Conservation (phyloP, 495 filamentous ascomycete genomes). For the Tuber calosporum region DNA sequence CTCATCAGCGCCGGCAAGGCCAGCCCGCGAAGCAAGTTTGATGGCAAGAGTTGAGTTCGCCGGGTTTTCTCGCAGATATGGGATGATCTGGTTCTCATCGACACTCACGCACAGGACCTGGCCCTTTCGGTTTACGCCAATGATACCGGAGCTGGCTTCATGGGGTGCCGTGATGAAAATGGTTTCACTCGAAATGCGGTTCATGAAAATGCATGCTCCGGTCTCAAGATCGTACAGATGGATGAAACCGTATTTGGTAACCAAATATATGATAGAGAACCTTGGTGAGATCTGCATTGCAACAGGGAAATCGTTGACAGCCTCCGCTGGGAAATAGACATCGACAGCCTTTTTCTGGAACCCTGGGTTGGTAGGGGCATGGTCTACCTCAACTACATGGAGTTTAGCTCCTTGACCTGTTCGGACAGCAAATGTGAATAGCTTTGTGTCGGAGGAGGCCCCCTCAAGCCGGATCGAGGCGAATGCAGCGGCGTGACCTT, state of each 20-base stretch:
- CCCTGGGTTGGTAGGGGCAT: conserved; percentile 72
- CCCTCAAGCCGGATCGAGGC: conserved; percentile 82
- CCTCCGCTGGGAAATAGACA: conserved; percentile 94
- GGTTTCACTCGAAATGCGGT: conserved; percentile 97
- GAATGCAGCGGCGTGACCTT: conserved; percentile 94
- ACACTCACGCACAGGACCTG: conserved; percentile 90
- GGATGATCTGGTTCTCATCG: conserved; percentile 82
- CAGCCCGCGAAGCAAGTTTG: conserved; percentile 89
- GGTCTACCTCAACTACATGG: conserved; percentile 96
- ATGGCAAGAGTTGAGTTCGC: conserved; percentile 84
- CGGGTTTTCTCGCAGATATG: conserved; percentile 90
- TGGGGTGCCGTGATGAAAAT: conserved; percentile 92
- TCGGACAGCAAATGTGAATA: conserved; percentile 94
- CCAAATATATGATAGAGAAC: conserved; percentile 92
- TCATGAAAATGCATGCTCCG: conserved; percentile 98
- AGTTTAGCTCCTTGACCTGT: conserved; percentile 84
- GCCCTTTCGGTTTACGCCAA: conserved; percentile 95
- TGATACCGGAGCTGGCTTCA: conserved; percentile 72
- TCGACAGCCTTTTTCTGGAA: conserved; percentile 95
- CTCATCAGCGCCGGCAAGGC: conserved; percentile 88
- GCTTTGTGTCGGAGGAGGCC: conserved; percentile 79
- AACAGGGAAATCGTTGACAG: conserved; percentile 93
- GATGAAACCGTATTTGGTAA: conserved; percentile 99
- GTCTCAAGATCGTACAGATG: conserved; percentile 97
- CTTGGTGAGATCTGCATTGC: conserved; percentile 94